These are phyloP conservation scores for Salvia sclarea DNA, from an alignment of 305 asterid genomes.

Conservation along the genomic window DNA sequence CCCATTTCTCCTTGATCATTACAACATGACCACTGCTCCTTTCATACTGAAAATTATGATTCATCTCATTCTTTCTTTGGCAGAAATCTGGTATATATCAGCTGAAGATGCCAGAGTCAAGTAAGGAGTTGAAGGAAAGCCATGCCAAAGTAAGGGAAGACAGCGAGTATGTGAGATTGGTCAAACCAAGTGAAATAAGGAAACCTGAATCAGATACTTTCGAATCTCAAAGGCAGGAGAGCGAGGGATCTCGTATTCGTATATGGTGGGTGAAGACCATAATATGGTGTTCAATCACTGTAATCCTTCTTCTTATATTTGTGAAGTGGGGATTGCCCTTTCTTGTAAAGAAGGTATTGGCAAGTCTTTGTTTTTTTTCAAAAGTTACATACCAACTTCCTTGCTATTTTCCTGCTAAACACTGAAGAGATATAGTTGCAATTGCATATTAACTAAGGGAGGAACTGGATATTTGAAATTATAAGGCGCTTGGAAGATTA, in stretches of 20 bases:
- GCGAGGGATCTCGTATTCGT: slow-evolving; percentile 32
- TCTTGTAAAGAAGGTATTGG: slow-evolving; percentile 65
- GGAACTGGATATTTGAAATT: not conserved
- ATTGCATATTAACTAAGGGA: not conserved
- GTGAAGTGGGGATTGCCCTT: slow-evolving; percentile 76
- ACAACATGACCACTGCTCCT: not conserved
- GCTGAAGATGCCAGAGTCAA: slow-evolving; percentile 51
- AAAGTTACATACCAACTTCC: not conserved
- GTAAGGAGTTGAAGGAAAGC: slow-evolving; percentile 39
- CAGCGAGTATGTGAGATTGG: slow-evolving; percentile 70
- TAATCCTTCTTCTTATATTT: slow-evolving; percentile 41
- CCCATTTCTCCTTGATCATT: not conserved
- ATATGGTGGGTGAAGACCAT: slow-evolving; percentile 65
- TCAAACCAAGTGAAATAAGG: slow-evolving; percentile 50
- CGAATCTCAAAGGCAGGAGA: slow-evolving; percentile 39
- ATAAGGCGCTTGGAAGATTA: not conserved
- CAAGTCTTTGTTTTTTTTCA: not conserved
- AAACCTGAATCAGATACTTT: slow-evolving; percentile 38
- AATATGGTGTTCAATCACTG: slow-evolving; percentile 45
- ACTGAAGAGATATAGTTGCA: not conserved
- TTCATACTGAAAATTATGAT: not conserved
- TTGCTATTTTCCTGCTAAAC: not conserved
- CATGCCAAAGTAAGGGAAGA: slow-evolving; percentile 45
- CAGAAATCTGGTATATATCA: slow-evolving; percentile 50
- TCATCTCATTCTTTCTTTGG: slow-evolving; percentile 20